Base-by-base conservation (phyloP, 768 basidiomycete species). In the Cyclocybe aegerita region DNA sequence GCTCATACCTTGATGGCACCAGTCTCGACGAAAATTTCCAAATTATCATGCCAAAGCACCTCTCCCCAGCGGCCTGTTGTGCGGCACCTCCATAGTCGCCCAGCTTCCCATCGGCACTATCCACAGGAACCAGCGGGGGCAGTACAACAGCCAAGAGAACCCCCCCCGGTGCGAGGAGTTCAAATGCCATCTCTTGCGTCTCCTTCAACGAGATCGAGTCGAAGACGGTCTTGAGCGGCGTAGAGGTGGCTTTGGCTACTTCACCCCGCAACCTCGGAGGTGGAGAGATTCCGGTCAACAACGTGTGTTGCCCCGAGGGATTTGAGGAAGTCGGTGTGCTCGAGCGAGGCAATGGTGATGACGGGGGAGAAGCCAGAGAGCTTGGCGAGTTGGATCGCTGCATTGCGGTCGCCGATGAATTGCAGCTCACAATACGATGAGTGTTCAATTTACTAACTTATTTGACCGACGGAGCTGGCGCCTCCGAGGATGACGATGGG, bases 401-500 rank as follows among this genome's bases (percentile, higher is more conserved):
- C 11, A 41, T 10, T 23, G 5, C 23, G 31, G 9, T 8, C 1
- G 35, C 29, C 5, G 1, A 12, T 40, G 15, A 46, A 11, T 9
- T 15, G 4, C 9, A 6, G 11, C 9, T 11, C 2, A 7, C 12
- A n/a, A 11, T 38, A 37, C n/a, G 36, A 6, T 12, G 7, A 45
- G 42, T 54, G 33, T 17, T 5, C 3, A 23, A 23, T 5, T 23
- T 23, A 23, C 23, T 23, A 1, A 75, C 79, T 74, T 30, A 66
- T 74, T 68, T 80, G 77, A 35, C 80, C 79, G 2, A 79, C 75
- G 35, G 76, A 78, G 39, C 72, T 71, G 23, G 71, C 60, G 4
- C 79, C 79, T 31, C 79, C 80, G 12, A 78, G 61, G 46, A 81
- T 70, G 31, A 82, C 50, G 38, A 80, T 70, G 0, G 79, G 72